phyloP scores from a whole-genome alignment of 805 yeast species.

The Myxozyma lipomycoides region DNA sequence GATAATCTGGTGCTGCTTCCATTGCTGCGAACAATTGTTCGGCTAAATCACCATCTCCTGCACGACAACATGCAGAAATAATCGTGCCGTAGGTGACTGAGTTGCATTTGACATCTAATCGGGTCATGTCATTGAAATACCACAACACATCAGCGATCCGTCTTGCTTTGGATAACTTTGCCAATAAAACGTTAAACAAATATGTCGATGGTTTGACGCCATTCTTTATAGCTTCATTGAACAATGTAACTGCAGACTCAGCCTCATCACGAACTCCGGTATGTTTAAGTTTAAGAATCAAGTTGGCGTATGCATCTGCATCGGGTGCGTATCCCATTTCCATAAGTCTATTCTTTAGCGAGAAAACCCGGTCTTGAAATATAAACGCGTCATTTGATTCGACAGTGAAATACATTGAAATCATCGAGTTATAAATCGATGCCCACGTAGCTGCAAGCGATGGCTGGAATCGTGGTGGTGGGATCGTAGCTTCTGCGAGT shows the following conservation, averaged over 20 bases:
- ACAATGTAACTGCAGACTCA: constrained; percentile 34
- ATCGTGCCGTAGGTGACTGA: constrained; percentile 41
- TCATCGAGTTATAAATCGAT: constrained; percentile 32
- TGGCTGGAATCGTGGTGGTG: constrained; percentile 13
- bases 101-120: constrained; percentile 29
- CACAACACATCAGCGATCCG: constrained; percentile 36
- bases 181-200: constrained; percentile 38
- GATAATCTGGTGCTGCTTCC: constrained; percentile 35
- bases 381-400: constrained; percentile 30
- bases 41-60: constrained; percentile 37
- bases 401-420: constrained; percentile 31
- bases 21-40: constrained; percentile 37
- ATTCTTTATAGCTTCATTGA: constrained; percentile 34
- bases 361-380: constrained; percentile 25
- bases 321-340: constrained; percentile 36
- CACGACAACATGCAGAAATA: constrained; percentile 40
- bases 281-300: constrained; percentile 31
- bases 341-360: constrained; percentile 32
- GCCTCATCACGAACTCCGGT: constrained; percentile 37
- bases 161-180: constrained; percentile 40
- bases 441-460: constrained; percentile 30
- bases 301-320: constrained; percentile 38
- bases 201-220: constrained; percentile 36
- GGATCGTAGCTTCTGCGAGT: constrained; percentile 12
- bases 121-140: constrained; percentile 36